Conservation (phyloP, 2,329 filamentous ascomycete genomes). For the Chalaropsis ovoidea region DNA sequence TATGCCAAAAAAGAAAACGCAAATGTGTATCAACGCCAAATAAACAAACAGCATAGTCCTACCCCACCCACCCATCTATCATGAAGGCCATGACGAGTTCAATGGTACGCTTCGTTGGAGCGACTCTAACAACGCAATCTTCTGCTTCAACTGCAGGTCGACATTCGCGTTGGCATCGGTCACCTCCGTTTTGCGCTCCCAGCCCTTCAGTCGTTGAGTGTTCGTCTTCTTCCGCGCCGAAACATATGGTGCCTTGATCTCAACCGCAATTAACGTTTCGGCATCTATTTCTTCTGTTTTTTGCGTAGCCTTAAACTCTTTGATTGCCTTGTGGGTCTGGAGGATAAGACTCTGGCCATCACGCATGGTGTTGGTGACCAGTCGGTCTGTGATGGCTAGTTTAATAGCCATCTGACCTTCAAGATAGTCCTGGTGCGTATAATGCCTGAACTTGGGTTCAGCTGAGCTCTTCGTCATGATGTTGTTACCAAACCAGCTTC, state of each 20-base stretch:
- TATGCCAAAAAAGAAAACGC: neutral
- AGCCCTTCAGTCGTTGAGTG: neutral
- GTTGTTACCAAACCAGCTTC: conserved; percentile 21
- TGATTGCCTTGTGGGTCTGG: neutral
- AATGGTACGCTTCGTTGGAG: conserved; percentile 10
- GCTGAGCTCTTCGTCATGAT: conserved; percentile 3
- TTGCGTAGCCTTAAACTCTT: neutral
- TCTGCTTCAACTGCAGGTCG: conserved; percentile 19
- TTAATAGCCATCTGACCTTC: conserved; percentile 17
- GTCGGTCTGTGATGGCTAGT: neutral
- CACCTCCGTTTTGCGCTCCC: conserved; percentile 10
- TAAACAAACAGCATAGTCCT: neutral
- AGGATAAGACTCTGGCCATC: conserved; percentile 14
- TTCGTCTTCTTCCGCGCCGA: conserved; percentile 6
- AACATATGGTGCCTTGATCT: conserved; percentile 18
- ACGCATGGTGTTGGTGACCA: conserved; percentile 8
- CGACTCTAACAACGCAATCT: conserved; percentile 23
- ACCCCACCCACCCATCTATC: neutral
- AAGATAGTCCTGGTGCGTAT: conserved; percentile 22
- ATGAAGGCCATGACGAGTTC: conserved; percentile 2
- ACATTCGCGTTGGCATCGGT: neutral
- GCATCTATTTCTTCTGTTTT: neutral
- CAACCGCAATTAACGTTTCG: neutral
- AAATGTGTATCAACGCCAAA: conserved; percentile 1
- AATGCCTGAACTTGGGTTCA: conserved; percentile 9